Base-by-base conservation (phyloP, 2,329 filamentous ascomycete genomes). In the Malbranchea cinnamomea region DNA sequence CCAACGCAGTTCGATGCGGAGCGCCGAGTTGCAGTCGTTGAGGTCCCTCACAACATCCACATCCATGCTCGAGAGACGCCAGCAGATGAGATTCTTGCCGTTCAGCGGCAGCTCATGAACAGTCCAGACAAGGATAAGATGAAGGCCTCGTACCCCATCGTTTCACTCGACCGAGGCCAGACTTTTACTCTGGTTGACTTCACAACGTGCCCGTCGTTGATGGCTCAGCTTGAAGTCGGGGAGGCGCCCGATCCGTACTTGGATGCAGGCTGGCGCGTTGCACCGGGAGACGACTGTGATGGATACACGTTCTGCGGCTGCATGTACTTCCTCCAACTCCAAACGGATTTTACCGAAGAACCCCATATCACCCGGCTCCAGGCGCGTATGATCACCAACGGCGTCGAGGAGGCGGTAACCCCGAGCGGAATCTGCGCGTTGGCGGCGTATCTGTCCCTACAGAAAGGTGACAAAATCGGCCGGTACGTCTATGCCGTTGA, bases 141-240 rank as follows among this genome's bases (percentile, higher is more conserved):
- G 34, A 40, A 35, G 26, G 44, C 36, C n/a, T 51, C 52, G 4
- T 58, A 64, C 6, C 63, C 67, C 9, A 44, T 70, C 11, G 63
- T 73, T 33, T 74, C 68, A 39, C 69, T 84, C 26, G 78, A 83
- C 20, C 71, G 70, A 25, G 80, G 79, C 27, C 78, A 85, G 74
- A 70, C 69, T 1, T 53, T 49, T 35, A 44, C 44, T 7, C 43
- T 53, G 1, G 40, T 54, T 16, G 46, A 49, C 22, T 36, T 52
- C 26, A 47, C 47, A 2, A 41, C 41, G 6, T 39, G 41, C 22
- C 44, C 42, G 1, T 40, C 41, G 5, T 32, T 47, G 13, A 37
- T 46, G 22, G 37, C 37, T 5, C 32, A 35, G 10, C 35, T 50
- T 7, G 38, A 40, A 30, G 32, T 38, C 1, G 42, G 36, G 8